These are phyloP conservation scores for Emmonsiellopsis sp. DNA, from an alignment of 2,329 filamentous ascomycete species.

Conservation along the genomic window DNA sequence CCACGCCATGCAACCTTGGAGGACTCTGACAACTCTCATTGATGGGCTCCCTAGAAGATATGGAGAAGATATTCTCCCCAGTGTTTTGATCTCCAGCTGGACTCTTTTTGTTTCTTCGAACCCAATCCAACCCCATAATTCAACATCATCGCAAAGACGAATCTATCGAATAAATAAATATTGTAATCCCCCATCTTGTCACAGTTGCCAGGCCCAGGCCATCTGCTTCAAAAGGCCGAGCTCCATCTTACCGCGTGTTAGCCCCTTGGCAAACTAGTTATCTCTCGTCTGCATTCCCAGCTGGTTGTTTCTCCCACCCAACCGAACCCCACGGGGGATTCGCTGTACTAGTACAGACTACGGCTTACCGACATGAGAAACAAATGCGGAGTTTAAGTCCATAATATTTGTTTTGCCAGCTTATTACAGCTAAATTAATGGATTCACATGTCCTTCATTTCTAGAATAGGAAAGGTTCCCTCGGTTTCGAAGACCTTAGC, in stretches of 20 bases:
- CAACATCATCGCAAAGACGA: no score
- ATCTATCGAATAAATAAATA: no score
- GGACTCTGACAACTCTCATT: no score
- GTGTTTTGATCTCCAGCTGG: no score
- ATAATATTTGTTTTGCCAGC: background rate
- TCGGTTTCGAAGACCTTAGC: background rate
- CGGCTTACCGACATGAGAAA: background rate
- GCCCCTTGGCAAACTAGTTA: background rate
- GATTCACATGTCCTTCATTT: conserved; percentile 1
- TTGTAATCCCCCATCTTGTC: no score
- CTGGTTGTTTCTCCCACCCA: background rate
- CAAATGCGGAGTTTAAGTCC: background rate
- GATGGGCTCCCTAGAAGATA: no score
- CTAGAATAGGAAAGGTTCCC: background rate
- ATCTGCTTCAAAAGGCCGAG: no score
- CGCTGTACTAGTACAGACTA: background rate
- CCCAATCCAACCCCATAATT: no score
- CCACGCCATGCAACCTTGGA: no score
- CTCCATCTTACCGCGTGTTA: background rate
- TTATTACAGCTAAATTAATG: background rate
- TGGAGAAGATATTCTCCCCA: no score
- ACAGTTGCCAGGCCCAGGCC: no score
- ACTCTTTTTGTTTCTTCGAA: no score
- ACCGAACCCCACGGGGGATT: background rate
- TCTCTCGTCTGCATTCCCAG: background rate